phyloP scores from a whole-genome alignment of 2,329 filamentous ascomycete species.

The Arthroderma sp. region DNA sequence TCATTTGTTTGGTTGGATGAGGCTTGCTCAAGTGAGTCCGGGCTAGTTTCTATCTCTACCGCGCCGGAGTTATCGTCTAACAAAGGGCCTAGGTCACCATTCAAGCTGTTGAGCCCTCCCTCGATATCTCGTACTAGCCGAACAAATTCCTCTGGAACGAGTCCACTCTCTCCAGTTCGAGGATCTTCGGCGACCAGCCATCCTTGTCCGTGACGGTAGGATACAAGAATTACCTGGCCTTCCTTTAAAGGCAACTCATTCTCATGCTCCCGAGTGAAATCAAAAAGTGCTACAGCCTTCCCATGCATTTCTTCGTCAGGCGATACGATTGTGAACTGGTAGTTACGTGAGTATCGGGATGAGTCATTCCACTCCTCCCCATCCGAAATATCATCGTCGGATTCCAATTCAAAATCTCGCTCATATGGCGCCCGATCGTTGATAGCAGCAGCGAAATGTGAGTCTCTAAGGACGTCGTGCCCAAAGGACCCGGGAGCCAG shows the following conservation, averaged over 20 bases:
- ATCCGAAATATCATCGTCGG: slow-evolving; percentile 40
- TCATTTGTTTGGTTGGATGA: background rate
- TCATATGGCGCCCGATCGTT: slow-evolving; percentile 12
- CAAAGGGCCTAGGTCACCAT: slow-evolving; percentile 37
- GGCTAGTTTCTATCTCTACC: slow-evolving; percentile 17
- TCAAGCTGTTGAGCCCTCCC: slow-evolving; percentile 64
- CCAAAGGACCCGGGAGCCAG: slow-evolving; percentile 29
- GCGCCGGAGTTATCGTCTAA: slow-evolving; percentile 1
- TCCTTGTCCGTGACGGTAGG: slow-evolving; percentile 88
- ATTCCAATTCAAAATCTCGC: slow-evolving; percentile 22
- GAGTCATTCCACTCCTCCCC: slow-evolving; percentile 46
- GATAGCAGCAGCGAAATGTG: background rate
- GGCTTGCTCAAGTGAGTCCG: slow-evolving; percentile 15
- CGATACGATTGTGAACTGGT: slow-evolving; percentile 87
- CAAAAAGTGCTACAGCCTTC: slow-evolving; percentile 87
- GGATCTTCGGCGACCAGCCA: slow-evolving; percentile 97
- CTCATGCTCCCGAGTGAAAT: slow-evolving; percentile 89
- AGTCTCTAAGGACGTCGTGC: slow-evolving; percentile 16
- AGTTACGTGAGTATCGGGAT: slow-evolving; percentile 76
- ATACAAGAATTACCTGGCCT: slow-evolving; percentile 92
- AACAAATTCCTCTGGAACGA: slow-evolving; percentile 95
- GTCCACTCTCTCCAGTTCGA: slow-evolving; percentile 79
- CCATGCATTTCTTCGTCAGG: slow-evolving; percentile 97
- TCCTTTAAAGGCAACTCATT: slow-evolving; percentile 88
- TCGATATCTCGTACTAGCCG: slow-evolving; percentile 85